Conservation (phyloP, 768 basidiomycete genomes). For the Lactarius quietus region DNA sequence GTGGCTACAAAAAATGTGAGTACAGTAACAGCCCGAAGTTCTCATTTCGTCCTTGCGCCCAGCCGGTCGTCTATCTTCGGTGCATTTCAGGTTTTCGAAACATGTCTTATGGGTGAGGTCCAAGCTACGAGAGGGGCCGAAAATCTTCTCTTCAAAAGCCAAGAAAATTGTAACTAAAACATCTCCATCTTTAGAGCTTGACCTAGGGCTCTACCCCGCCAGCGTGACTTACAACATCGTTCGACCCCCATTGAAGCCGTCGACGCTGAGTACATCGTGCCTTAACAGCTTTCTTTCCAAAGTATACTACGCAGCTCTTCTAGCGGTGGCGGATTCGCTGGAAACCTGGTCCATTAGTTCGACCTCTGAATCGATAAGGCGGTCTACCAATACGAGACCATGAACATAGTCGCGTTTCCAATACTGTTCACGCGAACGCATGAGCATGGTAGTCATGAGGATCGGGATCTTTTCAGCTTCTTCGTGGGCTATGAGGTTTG, state of each 20-base stretch:
- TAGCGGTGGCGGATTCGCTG: not conserved
- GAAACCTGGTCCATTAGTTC: not conserved
- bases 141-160: not conserved
- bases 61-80: no score
- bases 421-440: not conserved
- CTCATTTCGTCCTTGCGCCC: no score
- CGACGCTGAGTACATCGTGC: not conserved
- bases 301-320: not conserved
- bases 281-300: not conserved
- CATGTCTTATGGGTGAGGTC: not conserved
- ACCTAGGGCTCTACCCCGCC: not conserved
- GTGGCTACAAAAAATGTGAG: no score
- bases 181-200: not conserved
- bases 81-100: not conserved
- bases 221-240: not conserved
- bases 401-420: no score
- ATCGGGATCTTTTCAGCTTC: not conserved
- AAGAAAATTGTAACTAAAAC: not conserved
- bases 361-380: constrained; percentile 1
- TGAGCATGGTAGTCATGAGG: not conserved
- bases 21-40: no score
- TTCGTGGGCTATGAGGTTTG: not conserved
- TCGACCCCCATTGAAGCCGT: not conserved
- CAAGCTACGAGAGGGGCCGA: not conserved
- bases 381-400: not conserved